Percentiles rank a stretch among this genome's conserved stretches.
Evolutionary conservation across 1,139 yeast species (phyloP).

Genomic region (Yamadazyma trypodendri): DNA sequence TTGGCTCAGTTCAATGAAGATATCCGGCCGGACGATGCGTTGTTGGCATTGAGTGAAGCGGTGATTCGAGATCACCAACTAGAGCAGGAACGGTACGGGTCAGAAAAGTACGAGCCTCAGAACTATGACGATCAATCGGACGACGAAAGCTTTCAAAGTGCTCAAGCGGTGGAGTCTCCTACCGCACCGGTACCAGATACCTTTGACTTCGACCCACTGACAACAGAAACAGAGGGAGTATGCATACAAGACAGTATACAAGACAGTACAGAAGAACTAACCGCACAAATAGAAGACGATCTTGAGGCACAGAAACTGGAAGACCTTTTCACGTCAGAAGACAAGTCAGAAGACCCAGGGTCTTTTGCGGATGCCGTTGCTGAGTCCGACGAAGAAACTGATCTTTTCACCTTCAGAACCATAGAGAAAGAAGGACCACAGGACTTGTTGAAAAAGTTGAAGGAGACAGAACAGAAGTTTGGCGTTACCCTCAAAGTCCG

Average conservation of each 20-base stretch:
- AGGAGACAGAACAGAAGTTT: slow-evolving; percentile 32
- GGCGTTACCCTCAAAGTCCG: slow-evolving; percentile 26
- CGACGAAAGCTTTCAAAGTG: background rate
- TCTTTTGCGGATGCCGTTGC: background rate
- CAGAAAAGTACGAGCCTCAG: background rate
- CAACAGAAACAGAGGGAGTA: slow-evolving; percentile 5
- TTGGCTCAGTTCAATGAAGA: slow-evolving; percentile 7
- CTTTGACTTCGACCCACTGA: slow-evolving; percentile 8
- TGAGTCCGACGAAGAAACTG: slow-evolving; percentile 1
- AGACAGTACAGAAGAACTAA: too few relatives aligned
- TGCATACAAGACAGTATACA: slow-evolving; percentile 3
- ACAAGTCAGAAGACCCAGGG: background rate
- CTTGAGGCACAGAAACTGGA: too few relatives aligned
- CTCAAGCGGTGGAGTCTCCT: slow-evolving; percentile 4
- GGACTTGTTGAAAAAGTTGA: slow-evolving; percentile 26
- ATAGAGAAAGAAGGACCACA: slow-evolving; percentile 34
- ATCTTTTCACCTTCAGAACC: slow-evolving; percentile 29
- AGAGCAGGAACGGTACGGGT: background rate
- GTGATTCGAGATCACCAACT: slow-evolving; percentile 8
- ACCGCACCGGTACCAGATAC: slow-evolving; percentile 15
- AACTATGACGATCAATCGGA: background rate
- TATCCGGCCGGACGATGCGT: slow-evolving; percentile 5
- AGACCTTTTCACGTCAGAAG: too few relatives aligned
- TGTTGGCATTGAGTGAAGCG: slow-evolving; percentile 8
- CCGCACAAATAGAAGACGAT: too few relatives aligned